These are phyloP conservation scores for Pyrenophora tritici-repentis DNA, from an alignment of 2,329 filamentous ascomycete species.

Conservation along the genomic window DNA sequence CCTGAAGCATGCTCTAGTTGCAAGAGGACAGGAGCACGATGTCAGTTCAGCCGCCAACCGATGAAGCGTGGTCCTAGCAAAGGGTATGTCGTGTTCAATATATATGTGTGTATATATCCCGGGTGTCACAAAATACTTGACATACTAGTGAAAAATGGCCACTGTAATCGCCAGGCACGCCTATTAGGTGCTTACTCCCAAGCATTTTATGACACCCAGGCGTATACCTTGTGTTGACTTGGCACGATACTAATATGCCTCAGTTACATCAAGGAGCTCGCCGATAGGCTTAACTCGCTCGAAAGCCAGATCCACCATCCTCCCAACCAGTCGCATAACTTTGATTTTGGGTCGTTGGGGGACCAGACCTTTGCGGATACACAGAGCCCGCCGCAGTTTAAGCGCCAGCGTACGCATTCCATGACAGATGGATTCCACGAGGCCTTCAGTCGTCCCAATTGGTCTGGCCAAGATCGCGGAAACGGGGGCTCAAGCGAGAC, in stretches of 20 bases:
- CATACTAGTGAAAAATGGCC: no score
- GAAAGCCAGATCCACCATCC: slow-evolving; percentile 47
- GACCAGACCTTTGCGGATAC: slow-evolving; percentile 40
- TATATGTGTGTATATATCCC: no score
- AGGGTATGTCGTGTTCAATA: slow-evolving; percentile 37
- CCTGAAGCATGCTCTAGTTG: slow-evolving; percentile 49
- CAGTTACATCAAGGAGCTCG: slow-evolving; percentile 50
- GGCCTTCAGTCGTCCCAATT: slow-evolving; percentile 38
- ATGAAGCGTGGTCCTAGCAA: slow-evolving; percentile 51
- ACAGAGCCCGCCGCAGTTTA: slow-evolving; percentile 39
- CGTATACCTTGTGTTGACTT: not conserved
- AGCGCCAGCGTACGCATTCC: slow-evolving; percentile 46
- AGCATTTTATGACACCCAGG: no score
- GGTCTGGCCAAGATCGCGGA: slow-evolving; percentile 44
- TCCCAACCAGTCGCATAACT: slow-evolving; percentile 28
- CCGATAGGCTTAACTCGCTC: slow-evolving; percentile 46
- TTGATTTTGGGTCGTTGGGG: slow-evolving; percentile 36
- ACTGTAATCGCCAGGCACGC: no score
- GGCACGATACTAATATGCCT: slow-evolving; percentile 14
- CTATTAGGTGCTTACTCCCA: no score
- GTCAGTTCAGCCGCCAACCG: slow-evolving; percentile 49
- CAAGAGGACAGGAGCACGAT: slow-evolving; percentile 47
- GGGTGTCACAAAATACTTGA: no score
- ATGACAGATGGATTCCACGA: slow-evolving; percentile 46
- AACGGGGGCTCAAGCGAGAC: slow-evolving; percentile 31